Conservation (phyloP, 2,329 filamentous ascomycete genomes). For the Dactylellina sp. region DNA sequence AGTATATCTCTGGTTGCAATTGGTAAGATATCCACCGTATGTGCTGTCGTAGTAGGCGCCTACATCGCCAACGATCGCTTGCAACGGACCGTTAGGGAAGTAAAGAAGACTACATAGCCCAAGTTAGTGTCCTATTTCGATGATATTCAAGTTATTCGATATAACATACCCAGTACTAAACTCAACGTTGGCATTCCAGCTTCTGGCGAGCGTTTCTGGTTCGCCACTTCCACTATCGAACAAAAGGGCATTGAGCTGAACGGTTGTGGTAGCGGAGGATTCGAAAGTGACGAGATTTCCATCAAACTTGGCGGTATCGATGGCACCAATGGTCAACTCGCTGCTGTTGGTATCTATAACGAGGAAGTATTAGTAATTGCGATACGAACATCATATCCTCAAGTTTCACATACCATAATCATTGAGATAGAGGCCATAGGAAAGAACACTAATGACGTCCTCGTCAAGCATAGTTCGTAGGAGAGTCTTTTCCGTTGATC, state of each 20-base stretch:
- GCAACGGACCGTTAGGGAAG: conserved; percentile 41
- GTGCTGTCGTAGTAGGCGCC: conserved; percentile 42
- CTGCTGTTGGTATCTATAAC: conserved; percentile 53
- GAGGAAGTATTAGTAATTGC: conserved; percentile 18
- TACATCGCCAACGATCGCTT: conserved; percentile 39
- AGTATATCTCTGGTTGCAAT: conserved; percentile 36
- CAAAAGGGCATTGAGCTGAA: conserved; percentile 31
- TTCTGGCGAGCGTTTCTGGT: conserved; percentile 14
- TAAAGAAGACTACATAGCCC: conserved; percentile 35
- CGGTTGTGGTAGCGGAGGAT: conserved; percentile 30
- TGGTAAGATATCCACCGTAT: conserved; percentile 50
- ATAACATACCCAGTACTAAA: conserved; percentile 51
- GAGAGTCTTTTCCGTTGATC: conserved; percentile 45
- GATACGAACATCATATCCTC: not conserved
- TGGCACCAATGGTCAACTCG: conserved; percentile 52
- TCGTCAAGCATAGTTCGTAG: conserved; percentile 43
- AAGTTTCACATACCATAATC: conserved; percentile 40
- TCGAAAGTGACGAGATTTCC: conserved; percentile 49
- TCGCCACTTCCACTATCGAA: conserved; percentile 36
- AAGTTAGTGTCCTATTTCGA: conserved; percentile 6
- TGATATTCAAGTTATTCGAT: not conserved
- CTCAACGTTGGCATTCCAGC: conserved; percentile 54
- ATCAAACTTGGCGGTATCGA: conserved; percentile 50
- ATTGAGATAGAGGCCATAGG: conserved; percentile 54
- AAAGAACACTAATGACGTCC: conserved; percentile 44